These are phyloP conservation scores for Schizophyllum amplum DNA, from an alignment of 1,284 basidiomycete genomes.

Conservation along the genomic window DNA sequence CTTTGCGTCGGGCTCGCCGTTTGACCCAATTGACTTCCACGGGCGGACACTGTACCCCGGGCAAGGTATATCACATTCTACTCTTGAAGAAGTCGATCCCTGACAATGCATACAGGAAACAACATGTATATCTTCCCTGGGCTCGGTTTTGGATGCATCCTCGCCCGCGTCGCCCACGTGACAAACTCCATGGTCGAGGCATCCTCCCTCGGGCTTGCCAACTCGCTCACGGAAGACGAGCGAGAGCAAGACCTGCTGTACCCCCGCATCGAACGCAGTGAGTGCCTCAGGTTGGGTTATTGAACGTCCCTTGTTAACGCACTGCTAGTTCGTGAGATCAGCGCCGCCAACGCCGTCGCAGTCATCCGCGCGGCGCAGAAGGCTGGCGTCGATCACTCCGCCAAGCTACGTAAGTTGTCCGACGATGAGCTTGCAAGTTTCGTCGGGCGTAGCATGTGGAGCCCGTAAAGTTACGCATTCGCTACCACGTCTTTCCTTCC, in stretches of 20 bases:
- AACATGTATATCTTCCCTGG: conserved; percentile 33
- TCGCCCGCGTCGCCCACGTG: conserved; percentile 56
- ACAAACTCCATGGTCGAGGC: conserved; percentile 81
- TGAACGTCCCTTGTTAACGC: neutral
- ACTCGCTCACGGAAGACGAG: conserved; percentile 72
- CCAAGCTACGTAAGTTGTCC: conserved; percentile 44
- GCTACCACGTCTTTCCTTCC: neutral
- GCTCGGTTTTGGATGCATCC: conserved; percentile 75
- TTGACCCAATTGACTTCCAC: conserved; percentile 57
- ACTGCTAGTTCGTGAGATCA: conserved; percentile 63
- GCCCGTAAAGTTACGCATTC: conserved; percentile 30
- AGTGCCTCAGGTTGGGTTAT: conserved; percentile 10
- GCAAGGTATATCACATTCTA: conserved; percentile 61
- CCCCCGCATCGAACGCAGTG: conserved; percentile 67
- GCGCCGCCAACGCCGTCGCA: conserved; percentile 59
- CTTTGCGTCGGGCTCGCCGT: conserved; percentile 90
- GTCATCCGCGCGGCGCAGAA: conserved; percentile 77
- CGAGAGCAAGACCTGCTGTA: conserved; percentile 59
- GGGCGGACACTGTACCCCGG: conserved; percentile 69
- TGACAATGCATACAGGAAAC: neutral
- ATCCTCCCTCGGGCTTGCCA: conserved; percentile 68
- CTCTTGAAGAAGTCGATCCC: too few relatives aligned
- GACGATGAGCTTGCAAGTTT: conserved; percentile 49
- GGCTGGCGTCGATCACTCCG: conserved; percentile 56
- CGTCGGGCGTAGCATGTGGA: conserved; percentile 65